Conservation (phyloP, 2,329 filamentous ascomycete species). For the Clarireedia monteithiana region DNA sequence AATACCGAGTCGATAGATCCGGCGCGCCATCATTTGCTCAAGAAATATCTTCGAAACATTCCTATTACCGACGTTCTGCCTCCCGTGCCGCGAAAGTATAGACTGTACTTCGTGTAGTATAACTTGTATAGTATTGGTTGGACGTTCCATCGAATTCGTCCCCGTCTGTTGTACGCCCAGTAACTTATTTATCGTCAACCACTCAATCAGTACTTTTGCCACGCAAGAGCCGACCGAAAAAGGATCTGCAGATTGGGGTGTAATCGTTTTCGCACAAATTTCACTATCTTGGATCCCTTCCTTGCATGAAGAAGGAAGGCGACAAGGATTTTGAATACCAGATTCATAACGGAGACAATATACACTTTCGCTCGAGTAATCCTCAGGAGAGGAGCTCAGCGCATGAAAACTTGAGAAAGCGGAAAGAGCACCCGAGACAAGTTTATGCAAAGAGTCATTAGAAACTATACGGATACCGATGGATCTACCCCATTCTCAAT, state of each 20-base stretch:
- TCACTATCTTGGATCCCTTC: neutral
- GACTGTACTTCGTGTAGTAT: too few relatives aligned
- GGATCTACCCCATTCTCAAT: neutral
- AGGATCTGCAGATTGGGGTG: neutral
- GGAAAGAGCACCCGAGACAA: slow-evolving; percentile 15
- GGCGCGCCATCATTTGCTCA: too few relatives aligned
- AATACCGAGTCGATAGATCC: too few relatives aligned
- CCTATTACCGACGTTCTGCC: too few relatives aligned
- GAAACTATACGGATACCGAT: slow-evolving; percentile 9
- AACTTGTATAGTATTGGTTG: too few relatives aligned
- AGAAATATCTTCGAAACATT: too few relatives aligned
- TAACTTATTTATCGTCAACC: too few relatives aligned
- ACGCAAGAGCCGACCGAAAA: neutral
- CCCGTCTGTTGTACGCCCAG: neutral
- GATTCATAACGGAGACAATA: neutral
- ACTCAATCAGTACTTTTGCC: neutral
- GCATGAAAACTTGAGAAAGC: slow-evolving; percentile 4
- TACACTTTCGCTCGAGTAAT: neutral
- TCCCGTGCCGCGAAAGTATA: too few relatives aligned
- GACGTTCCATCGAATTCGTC: too few relatives aligned
- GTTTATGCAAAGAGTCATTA: slow-evolving; percentile 11
- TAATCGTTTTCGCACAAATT: neutral
- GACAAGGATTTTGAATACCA: neutral
- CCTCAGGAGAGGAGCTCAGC: neutral
- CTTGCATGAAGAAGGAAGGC: slow-evolving; percentile 2